These are phyloP conservation scores for Colletotrichum tanaceti DNA, from an alignment of 2,329 filamentous ascomycete species.

Conservation along the genomic window DNA sequence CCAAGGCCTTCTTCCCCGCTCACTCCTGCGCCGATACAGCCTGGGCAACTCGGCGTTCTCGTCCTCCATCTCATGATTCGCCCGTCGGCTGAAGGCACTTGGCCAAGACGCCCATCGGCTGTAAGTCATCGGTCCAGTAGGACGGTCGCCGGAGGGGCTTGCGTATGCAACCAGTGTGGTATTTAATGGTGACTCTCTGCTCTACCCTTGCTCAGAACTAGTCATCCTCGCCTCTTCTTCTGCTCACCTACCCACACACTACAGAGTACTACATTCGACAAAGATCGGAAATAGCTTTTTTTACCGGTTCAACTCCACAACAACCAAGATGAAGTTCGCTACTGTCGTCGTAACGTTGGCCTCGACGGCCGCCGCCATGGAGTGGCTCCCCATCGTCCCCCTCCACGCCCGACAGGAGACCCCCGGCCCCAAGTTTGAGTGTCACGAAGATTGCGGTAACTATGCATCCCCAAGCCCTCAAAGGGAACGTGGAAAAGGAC, in stretches of 20 bases:
- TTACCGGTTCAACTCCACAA: background rate
- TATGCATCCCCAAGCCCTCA: constrained; percentile 4
- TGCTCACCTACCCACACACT: too few species aligned
- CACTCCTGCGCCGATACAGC: background rate
- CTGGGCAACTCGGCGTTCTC: constrained; percentile 21
- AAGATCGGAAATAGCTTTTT: background rate
- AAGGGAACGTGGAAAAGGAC: too few species aligned
- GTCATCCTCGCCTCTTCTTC: too few species aligned
- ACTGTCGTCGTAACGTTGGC: background rate
- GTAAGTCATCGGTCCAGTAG: constrained; percentile 12
- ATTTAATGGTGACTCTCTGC: too few species aligned
- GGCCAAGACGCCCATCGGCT: constrained; percentile 11
- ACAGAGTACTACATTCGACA: too few species aligned
- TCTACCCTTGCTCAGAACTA: too few species aligned
- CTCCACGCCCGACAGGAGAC: constrained; percentile 34
- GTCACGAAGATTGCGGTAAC: constrained; percentile 60
- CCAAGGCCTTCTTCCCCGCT: background rate
- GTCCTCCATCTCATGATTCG: constrained; percentile 18
- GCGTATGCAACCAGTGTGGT: constrained; percentile 1
- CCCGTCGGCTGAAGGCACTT: constrained; percentile 4
- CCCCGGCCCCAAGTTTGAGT: constrained; percentile 42
- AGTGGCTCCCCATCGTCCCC: constrained; percentile 26
- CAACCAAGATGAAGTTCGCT: constrained; percentile 15
- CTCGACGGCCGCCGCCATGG: constrained; percentile 7
- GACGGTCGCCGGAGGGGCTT: constrained; percentile 7